Conservation (phyloP, 352 stramenopile genomes). For the Phytophthora hibernalis region DNA sequence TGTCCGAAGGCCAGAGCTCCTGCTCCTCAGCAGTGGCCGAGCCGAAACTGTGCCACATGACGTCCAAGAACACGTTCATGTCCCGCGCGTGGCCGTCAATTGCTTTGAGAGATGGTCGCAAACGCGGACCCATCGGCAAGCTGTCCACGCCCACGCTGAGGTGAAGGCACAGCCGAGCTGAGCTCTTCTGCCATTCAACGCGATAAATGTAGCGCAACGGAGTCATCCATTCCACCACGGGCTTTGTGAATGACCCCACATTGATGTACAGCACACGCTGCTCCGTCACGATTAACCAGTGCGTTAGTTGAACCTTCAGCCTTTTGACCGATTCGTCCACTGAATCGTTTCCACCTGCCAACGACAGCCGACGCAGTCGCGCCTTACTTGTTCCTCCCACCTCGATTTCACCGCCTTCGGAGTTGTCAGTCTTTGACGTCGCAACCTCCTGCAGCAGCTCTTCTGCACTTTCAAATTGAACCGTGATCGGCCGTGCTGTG, state of each 20-base stretch:
- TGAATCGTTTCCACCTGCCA: conserved; percentile 29
- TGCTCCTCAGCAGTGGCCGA: conserved; percentile 85
- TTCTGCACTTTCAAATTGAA: conserved; percentile 87
- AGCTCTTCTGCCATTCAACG: conserved; percentile 73
- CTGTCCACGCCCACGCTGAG: conserved; percentile 88
- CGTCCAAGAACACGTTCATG: conserved; percentile 89
- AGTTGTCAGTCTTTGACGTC: conserved; percentile 20
- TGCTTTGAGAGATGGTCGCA: conserved; percentile 72
- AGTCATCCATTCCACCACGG: conserved; percentile 90
- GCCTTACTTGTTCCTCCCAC: conserved; percentile 33
- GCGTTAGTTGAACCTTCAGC: conserved; percentile 75
- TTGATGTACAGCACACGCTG: conserved; percentile 89
- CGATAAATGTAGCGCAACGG: conserved; percentile 89
- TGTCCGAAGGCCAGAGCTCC: conserved; percentile 90
- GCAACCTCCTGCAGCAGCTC: conserved; percentile 55
- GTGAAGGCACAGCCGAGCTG: conserved; percentile 69
- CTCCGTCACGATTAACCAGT: conserved; percentile 91
- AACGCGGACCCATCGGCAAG: conserved; percentile 77
- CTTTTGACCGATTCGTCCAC: conserved; percentile 45
- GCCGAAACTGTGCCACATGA: conserved; percentile 91
- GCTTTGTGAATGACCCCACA: conserved; percentile 76
- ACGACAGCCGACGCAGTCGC: conserved; percentile 32
- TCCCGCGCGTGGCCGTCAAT: conserved; percentile 82
- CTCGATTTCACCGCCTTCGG: conserved; percentile 26
- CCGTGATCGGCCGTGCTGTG: conserved; percentile 68